phyloP scores from a whole-genome alignment of 768 basidiomycete genomes.

The Piloderma croceum region DNA sequence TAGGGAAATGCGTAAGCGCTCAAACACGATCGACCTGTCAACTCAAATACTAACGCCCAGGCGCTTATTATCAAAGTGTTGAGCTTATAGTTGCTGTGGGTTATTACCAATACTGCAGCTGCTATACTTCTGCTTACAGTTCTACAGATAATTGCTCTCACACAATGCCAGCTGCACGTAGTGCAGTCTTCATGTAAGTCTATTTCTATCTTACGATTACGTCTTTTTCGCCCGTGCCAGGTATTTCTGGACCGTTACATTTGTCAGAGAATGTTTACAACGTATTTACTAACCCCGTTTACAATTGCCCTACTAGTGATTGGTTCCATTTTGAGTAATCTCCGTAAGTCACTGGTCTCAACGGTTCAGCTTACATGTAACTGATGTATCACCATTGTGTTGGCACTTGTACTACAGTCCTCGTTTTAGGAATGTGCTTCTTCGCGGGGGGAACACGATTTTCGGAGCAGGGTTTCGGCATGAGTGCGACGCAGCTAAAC shows the following conservation, averaged over 20 bases:
- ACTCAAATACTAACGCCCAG: conserved; percentile 6
- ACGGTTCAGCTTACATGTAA: conserved; percentile 5
- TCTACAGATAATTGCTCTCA: conserved; percentile 66
- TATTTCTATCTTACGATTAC: background rate
- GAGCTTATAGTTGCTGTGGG: conserved; percentile 70
- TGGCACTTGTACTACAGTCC: conserved; percentile 46
- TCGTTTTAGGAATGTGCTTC: conserved; percentile 82
- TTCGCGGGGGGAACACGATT: conserved; percentile 76
- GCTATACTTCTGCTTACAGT: background rate
- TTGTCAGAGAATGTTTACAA: too few relatives aligned
- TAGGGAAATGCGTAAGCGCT: conserved; percentile 41
- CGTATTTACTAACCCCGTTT: too few relatives aligned
- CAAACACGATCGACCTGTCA: conserved; percentile 62
- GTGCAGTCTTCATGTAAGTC: conserved; percentile 74
- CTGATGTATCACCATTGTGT: conserved; percentile 2
- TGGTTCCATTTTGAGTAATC: conserved; percentile 77
- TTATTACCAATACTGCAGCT: conserved; percentile 6
- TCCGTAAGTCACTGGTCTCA: conserved; percentile 36
- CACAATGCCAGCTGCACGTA: conserved; percentile 74
- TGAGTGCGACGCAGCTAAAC: conserved; percentile 71
- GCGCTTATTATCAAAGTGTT: conserved; percentile 31
- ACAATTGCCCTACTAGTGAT: conserved; percentile 47
- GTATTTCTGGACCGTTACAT: too few relatives aligned
- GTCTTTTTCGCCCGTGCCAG: conserved; percentile 6
- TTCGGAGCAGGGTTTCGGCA: conserved; percentile 73